Base-by-base conservation (phyloP, 176 grass and related monocot genomes). In the Ensete ventricosum region DNA sequence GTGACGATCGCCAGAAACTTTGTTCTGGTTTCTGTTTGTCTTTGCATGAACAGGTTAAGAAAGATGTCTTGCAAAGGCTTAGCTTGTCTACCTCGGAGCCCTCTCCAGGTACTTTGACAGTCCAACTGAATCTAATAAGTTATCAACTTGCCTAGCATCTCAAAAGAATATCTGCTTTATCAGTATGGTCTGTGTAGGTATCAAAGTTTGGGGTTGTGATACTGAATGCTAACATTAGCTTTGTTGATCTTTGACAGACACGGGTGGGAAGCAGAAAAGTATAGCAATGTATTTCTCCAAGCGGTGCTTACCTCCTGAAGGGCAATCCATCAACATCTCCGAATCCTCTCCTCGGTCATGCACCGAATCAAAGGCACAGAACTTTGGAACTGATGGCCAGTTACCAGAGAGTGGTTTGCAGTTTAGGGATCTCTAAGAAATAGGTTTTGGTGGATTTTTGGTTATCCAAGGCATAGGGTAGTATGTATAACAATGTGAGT, bases 261-360 rank as follows among this genome's bases (percentile, higher is more conserved):
- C 79, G 58, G 34, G 34, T 0, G 4, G 34, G 34, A 43, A 72
- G 55, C 53, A 50, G 0, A 91, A 83, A 81, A 75, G 88, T 34
- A 98, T 93, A 76, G 58, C 82, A 24, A 84, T 52, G 26, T 98
- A 93, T 73, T 98, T 98, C 86, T 98, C 90, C 3, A 98, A 98
- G 67, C 71, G 90, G 22, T 97, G 94, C 85, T 81, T 97, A 67
- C 94, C 94, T 69, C 94, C 88, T 3, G 88, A 88, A 83, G 88
- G 77, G 19, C 10, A 24, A 25, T 17, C 34, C 34, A 43, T 43
- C 34, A 54, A 54, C 13, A 54, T 54, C 53, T 54, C 13, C 14
- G 53, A 54, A 14, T 14, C 13, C 53, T 54, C 53, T 14, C 53
- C 34, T 43, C 34, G 5, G 34, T 43, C 34, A 43, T 6, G 4